These are phyloP conservation scores for Neurospora tetraspora DNA, from an alignment of 495 filamentous ascomycete species.

Conservation along the genomic window DNA sequence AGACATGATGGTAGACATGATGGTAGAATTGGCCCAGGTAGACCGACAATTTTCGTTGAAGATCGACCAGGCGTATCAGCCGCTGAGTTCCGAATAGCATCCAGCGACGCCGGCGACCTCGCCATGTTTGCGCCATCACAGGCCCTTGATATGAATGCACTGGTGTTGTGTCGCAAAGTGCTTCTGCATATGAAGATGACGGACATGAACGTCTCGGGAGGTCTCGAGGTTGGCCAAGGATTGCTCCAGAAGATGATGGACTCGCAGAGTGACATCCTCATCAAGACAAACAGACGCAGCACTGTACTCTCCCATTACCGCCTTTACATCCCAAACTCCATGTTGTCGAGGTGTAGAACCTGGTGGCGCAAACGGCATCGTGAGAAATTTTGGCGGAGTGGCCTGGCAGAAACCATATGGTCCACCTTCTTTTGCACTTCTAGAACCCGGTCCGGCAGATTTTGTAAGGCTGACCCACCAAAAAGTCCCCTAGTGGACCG, in stretches of 20 bases:
- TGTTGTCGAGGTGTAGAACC: not conserved
- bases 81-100: not conserved
- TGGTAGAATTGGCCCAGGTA: not conserved
- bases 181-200: not conserved
- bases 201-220: not conserved
- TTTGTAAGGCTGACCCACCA: not conserved
- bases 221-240: not conserved
- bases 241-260: not conserved
- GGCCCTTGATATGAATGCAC: not conserved
- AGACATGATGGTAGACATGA: not conserved
- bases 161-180: not conserved
- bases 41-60: not conserved
- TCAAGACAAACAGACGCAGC: not conserved
- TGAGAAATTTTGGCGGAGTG: constrained; percentile 24
- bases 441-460: not conserved
- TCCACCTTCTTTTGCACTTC: constrained; percentile 12
- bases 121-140: not conserved
- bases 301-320: not conserved
- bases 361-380: not conserved
- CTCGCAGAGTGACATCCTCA: not conserved
- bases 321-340: not conserved
- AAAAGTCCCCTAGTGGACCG: constrained; percentile 3
- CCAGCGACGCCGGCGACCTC: fast-evolving
- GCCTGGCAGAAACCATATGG: constrained; percentile 21
- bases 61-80: not conserved